These are phyloP conservation scores for Wallacemonas sp. DNA, from an alignment of 208 protist species.

Conservation along the genomic window DNA sequence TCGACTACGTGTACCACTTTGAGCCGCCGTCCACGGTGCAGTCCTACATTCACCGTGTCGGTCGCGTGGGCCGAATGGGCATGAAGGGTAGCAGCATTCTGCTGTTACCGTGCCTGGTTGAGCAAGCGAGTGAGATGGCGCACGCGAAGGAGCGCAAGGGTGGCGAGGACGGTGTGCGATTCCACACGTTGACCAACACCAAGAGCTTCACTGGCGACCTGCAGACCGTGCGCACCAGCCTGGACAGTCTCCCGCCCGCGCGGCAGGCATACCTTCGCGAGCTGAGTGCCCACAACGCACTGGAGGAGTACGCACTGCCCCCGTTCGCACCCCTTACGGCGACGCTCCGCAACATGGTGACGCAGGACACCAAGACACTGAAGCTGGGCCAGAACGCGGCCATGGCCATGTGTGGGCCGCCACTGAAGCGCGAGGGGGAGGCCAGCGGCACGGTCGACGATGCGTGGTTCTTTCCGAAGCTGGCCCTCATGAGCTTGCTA, in stretches of 20 bases:
- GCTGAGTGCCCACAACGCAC: constrained; percentile 37
- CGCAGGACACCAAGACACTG: constrained; percentile 50
- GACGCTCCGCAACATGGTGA: constrained; percentile 75
- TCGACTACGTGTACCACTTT: constrained; percentile 94
- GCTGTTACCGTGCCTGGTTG: constrained; percentile 60
- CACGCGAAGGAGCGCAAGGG: constrained; percentile 58
- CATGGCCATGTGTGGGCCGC: constrained; percentile 61
- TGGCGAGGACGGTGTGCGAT: constrained; percentile 44
- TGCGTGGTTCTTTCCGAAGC: constrained; percentile 71
- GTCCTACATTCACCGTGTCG: constrained; percentile 91
- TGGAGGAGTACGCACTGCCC: constrained; percentile 70
- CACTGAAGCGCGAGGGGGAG: constrained; percentile 9
- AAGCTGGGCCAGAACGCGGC: constrained; percentile 67
- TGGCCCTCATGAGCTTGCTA: constrained; percentile 63
- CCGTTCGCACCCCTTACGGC: constrained; percentile 80
- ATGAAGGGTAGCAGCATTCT: constrained; percentile 87
- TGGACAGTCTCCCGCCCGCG: constrained; percentile 38
- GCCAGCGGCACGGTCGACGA: constrained; percentile 16
- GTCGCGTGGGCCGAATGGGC: constrained; percentile 89
- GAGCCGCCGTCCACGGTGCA: constrained; percentile 76
- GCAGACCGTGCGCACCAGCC: constrained; percentile 35
- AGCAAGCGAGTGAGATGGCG: constrained; percentile 23
- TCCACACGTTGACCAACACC: constrained; percentile 81
- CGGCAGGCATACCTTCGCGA: constrained; percentile 56
- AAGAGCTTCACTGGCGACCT: constrained; percentile 61